Evolutionary conservation across 768 basidiomycete genomes (phyloP).

Genomic region (Grammothele lineata): DNA sequence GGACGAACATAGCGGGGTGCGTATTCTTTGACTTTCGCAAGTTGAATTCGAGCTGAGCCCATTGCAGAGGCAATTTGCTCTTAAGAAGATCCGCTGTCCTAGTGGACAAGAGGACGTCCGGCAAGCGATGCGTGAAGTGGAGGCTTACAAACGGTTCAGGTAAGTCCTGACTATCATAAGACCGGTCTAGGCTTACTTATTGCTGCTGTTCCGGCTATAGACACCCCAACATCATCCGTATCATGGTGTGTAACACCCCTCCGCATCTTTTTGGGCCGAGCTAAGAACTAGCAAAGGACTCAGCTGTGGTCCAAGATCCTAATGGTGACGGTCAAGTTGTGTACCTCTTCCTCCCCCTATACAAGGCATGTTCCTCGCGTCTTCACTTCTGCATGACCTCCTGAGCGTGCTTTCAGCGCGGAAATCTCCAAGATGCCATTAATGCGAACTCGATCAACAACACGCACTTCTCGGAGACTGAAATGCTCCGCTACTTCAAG

Average conservation of each 20-base stretch:
- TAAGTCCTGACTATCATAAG: slow-evolving; percentile 35
- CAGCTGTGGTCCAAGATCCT: slow-evolving; percentile 90
- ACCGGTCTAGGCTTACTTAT: no score
- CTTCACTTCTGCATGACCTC: background rate
- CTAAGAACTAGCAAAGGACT: slow-evolving; percentile 53
- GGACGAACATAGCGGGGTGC: slow-evolving; percentile 79
- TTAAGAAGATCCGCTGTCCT: slow-evolving; percentile 96
- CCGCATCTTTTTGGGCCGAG: slow-evolving; percentile 6
- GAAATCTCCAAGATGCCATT: slow-evolving; percentile 94
- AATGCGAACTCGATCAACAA: slow-evolving; percentile 81
- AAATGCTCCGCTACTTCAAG: slow-evolving; percentile 86
- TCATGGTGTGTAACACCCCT: slow-evolving; percentile 52
- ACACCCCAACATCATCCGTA: slow-evolving; percentile 96
- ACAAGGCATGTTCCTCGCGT: slow-evolving; percentile 51
- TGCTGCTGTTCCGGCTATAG: slow-evolving; percentile 38
- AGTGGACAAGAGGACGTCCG: slow-evolving; percentile 84
- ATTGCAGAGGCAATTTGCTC: slow-evolving; percentile 79
- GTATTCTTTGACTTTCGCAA: slow-evolving; percentile 22
- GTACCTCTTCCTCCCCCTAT: slow-evolving; percentile 92
- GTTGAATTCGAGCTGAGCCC: slow-evolving; percentile 9
- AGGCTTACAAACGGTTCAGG: slow-evolving; percentile 94
- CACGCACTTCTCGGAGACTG: slow-evolving; percentile 79
- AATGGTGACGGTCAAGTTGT: slow-evolving; percentile 93
- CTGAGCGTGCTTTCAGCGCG: slow-evolving; percentile 48
- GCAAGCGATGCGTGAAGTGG: slow-evolving; percentile 85